Conservation (phyloP, 805 yeast species). For the Metschnikowia colocasiae region DNA sequence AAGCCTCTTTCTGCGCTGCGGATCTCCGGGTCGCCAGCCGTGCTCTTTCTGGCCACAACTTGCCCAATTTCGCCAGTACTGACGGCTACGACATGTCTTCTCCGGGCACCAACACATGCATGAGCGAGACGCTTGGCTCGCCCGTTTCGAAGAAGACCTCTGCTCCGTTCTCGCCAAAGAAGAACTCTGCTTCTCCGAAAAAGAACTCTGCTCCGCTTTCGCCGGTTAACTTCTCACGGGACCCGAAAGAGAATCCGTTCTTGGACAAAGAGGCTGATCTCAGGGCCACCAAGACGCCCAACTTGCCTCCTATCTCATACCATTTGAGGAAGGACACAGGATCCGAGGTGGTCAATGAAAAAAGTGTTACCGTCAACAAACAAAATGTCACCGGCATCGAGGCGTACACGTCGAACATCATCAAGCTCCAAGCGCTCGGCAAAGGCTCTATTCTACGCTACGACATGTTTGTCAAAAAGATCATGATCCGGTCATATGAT, state of each 20-base stretch:
- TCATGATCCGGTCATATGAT: constrained; percentile 56
- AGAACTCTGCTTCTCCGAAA: background rate
- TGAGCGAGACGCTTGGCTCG: constrained; percentile 16
- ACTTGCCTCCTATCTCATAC: background rate
- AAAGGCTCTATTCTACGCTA: constrained; percentile 69
- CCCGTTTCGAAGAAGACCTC: constrained; percentile 1
- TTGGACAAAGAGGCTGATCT: background rate
- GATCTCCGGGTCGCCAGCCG: constrained; percentile 70
- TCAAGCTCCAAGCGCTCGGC: constrained; percentile 62
- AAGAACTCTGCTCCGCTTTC: background rate
- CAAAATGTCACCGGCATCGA: background rate
- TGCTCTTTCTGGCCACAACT: constrained; percentile 58
- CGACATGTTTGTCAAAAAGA: constrained; percentile 56
- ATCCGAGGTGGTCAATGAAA: too few species aligned
- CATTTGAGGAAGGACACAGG: background rate
- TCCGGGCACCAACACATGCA: constrained; percentile 16
- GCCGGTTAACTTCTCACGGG: background rate
- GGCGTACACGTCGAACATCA: constrained; percentile 27
- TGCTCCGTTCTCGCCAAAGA: background rate
- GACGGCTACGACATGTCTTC: constrained; percentile 25
- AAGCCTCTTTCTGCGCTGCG: constrained; percentile 57
- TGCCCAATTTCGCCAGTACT: constrained; percentile 68
- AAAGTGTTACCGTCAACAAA: too few species aligned
- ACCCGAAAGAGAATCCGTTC: background rate
- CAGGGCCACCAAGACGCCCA: constrained; percentile 1